phyloP scores from a whole-genome alignment of 441 rosid genomes.

The Euphorbia schlechtendalii region DNA sequence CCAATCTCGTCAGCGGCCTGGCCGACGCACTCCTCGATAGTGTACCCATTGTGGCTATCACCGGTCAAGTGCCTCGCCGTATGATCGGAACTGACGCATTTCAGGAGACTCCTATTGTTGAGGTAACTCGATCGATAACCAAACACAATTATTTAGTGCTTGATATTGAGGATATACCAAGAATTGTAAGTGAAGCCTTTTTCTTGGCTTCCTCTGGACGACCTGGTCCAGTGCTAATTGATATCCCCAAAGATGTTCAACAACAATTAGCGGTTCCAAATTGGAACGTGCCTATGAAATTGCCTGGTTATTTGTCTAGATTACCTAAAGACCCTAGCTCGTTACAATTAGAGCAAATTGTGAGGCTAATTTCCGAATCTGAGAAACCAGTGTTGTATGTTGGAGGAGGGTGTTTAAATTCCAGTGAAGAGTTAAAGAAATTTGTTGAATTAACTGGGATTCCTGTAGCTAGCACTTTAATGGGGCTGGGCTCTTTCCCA shows the following conservation, averaged over 20 bases:
- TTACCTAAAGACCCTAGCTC: slow-evolving; percentile 55
- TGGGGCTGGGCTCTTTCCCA: slow-evolving; percentile 85
- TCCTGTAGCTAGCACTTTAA: slow-evolving; percentile 93
- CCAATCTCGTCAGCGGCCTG: slow-evolving; percentile 86
- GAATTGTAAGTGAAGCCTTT: slow-evolving; percentile 75
- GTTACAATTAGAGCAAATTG: slow-evolving; percentile 61
- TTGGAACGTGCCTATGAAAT: slow-evolving; percentile 48
- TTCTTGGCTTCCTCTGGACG: slow-evolving; percentile 72
- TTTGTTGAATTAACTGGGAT: slow-evolving; percentile 84
- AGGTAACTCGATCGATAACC: slow-evolving; percentile 85
- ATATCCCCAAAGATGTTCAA: slow-evolving; percentile 87
- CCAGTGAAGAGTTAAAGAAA: slow-evolving; percentile 64
- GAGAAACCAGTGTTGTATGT: slow-evolving; percentile 88
- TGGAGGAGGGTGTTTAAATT: slow-evolving; percentile 96
- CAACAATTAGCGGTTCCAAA: slow-evolving; percentile 80
- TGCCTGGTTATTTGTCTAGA: slow-evolving; percentile 75
- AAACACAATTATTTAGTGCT: slow-evolving; percentile 86
- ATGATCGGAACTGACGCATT: slow-evolving; percentile 97
- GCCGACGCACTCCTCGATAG: slow-evolving; percentile 91
- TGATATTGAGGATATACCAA: slow-evolving; percentile 82
- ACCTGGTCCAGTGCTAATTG: slow-evolving; percentile 87
- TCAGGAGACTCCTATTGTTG: slow-evolving; percentile 91
- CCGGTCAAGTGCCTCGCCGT: slow-evolving; percentile 90
- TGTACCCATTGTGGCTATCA: slow-evolving; percentile 82
- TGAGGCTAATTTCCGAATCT: slow-evolving; percentile 65